Evolutionary conservation across 306 rosid genomes (phyloP), one percentile per base, ranked within the genome.

Genomic region (Sechiopsis laciniata): DNA sequence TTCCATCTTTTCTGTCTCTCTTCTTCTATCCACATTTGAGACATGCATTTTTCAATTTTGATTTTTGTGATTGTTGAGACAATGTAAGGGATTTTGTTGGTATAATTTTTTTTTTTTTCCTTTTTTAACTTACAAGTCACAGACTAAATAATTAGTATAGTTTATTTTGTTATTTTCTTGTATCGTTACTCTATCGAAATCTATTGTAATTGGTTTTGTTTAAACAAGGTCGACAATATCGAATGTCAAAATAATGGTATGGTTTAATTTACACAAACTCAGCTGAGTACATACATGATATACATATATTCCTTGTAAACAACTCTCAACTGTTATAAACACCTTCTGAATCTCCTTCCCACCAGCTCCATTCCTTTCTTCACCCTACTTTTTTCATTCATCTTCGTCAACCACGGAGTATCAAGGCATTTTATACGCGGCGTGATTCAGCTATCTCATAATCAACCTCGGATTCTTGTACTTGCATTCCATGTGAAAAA

Each of bases 381-480:
- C 61, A 8, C 61, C 6, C 61, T 56, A 6, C 16, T 66, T 42
- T 24, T 63, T 63, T 64, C 51, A 37, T 8, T 8, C 15, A 35
- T 63, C 24, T 37, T 64, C 3, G 4, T n/a, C 26, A 17, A 8
- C 24, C 52, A 10, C 3, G 15, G 5, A 7, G 26, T 10, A 22
- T 66, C 10, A 10, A 9, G 72, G 10, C 8, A 45, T 19, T 66
- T 45, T 10, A 66, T 66, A 66, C 7, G 0, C 17, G 2, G 11
- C 8, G 56, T 48, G 73, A 67, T 67, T 67, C 73, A 21, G 56
- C 11, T 46, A 10, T 46, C 29, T 67, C 56, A 7, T 21, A 68
- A 20, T 48, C 56, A 15, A 76, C 61, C 79, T 60, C 74, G 55
- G 76, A 52, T 62, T 62, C 81, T 74, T 72, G 74, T 67, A 71